A percentile compares a stretch with the other conserved stretches of the same genome.
Conservation (phyloP, 2,329 filamentous ascomycete species). For the Colletotrichum phormii region DNA sequence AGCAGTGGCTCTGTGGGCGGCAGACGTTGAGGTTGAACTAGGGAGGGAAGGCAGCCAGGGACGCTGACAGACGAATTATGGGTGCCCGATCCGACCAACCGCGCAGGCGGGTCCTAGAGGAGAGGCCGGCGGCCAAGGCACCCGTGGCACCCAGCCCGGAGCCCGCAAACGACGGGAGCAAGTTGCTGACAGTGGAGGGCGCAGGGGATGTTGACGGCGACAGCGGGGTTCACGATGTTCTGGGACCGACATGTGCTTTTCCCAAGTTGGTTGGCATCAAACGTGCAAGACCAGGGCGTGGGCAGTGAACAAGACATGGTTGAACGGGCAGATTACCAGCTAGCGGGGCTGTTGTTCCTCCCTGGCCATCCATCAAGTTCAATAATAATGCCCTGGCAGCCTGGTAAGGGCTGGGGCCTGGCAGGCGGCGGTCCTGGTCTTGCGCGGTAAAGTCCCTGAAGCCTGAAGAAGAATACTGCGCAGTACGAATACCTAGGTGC, state of each 20-base stretch:
- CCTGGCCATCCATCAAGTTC: background rate
- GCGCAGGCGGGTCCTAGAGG: background rate
- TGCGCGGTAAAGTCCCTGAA: background rate
- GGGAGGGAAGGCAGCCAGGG: background rate
- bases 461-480: background rate
- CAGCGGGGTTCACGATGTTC: background rate
- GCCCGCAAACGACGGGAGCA: background rate
- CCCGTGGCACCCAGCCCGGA: background rate
- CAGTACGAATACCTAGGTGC: background rate
- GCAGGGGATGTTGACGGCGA: background rate
- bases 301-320: background rate
- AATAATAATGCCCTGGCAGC: background rate
- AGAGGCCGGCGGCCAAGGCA: background rate
- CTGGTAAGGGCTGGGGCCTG: no score
- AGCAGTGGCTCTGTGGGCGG: conserved; percentile 1
- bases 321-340: background rate
- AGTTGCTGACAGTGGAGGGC: conserved; percentile 1
- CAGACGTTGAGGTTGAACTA: conserved; percentile 20
- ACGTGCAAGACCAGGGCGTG: background rate
- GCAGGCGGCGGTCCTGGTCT: background rate
- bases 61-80: background rate
- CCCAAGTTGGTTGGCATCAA: background rate
- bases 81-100: conserved; percentile 5
- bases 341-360: background rate
- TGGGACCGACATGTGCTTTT: background rate